phyloP scores from a whole-genome alignment of 495 filamentous ascomycete genomes.

The Penicillium diatomitis region DNA sequence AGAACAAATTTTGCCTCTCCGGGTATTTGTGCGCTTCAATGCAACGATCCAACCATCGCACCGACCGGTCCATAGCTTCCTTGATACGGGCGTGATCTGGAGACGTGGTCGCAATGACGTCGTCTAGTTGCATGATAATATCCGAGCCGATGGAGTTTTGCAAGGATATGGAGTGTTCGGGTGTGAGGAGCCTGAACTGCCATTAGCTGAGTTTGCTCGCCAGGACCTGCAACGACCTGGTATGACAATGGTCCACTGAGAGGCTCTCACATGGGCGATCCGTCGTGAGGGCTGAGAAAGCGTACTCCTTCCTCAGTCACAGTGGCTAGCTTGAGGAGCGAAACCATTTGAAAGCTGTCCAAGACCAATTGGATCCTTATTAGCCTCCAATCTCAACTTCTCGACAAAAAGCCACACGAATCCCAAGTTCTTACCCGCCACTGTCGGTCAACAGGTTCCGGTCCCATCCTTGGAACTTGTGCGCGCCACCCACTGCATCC shows the following conservation, averaged over 20 bases:
- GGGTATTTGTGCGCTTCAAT: constrained; percentile 86
- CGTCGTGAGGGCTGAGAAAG: constrained; percentile 91
- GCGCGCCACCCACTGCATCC: constrained; percentile 80
- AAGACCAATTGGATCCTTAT: not conserved
- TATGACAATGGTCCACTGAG: not conserved
- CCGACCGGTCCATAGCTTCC: constrained; percentile 89
- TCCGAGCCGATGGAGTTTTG: constrained; percentile 97
- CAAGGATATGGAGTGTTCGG: constrained; percentile 91
- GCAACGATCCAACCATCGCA: constrained; percentile 98
- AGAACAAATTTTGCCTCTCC: constrained; percentile 86
- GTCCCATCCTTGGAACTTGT: constrained; percentile 89
- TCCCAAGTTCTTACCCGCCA: constrained; percentile 63
- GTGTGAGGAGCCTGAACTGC: constrained; percentile 64
- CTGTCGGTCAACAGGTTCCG: constrained; percentile 95
- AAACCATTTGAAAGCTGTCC: constrained; percentile 94
- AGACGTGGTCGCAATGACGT: constrained; percentile 91
- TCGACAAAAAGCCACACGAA: not conserved
- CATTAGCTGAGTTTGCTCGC: not conserved
- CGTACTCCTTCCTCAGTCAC: constrained; percentile 93
- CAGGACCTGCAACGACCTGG: not conserved
- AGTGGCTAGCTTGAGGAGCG: constrained; percentile 82
- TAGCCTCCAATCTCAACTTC: constrained; percentile 1
- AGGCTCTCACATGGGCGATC: constrained; percentile 67
- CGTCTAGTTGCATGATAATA: constrained; percentile 99
- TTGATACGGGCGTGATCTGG: constrained; percentile 78